Base-by-base conservation (phyloP, 225 moss, liverwort and hornwort species). In the Straminergon stramineum region DNA sequence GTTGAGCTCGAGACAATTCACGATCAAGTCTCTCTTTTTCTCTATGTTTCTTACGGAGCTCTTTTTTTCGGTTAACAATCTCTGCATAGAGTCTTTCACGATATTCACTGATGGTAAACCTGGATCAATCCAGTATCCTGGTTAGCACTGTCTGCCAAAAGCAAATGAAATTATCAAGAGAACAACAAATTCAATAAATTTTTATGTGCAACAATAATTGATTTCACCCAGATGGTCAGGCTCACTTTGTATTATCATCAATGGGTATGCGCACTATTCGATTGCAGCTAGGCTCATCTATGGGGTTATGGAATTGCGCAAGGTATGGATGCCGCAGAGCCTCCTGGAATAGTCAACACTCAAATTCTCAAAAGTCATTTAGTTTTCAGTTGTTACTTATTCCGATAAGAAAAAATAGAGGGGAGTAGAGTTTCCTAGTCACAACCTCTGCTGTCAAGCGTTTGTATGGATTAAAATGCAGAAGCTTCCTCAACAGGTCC, bases 241-340 rank as follows among this genome's bases (percentile, higher is more conserved):
- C 70, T 87, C 95, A 97, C 98, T 97, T 99, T 70, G 96, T 99
- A 22, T 99, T 99, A 67, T 97, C 98, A 91, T 99, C 98, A 88
- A 99, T 96, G n/a, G 97, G 95, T 86, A 99, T 96, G 43, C 95
- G 95, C 60, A 99, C 93, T n/a, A 93, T 89, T 75, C 97, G 96
- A 85, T 93, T 99, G 89, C 98, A 99, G 68, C 88, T 91, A 19
- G 95, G 93, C 85, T 99, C 98, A 91, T 99, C 97, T 55, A 90
- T 64, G 56, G 96, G 93, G 84, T 95, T 97, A 61, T 99, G 97
- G 91, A 99, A 99, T 83, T 97, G 98, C 31, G 95, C 95, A 82
- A 99, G 79, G 89, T 96, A 99, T 56, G 98, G 98, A 89, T 99
- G 98, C 75, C 91, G 94, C 89, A 97, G 84, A 82, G 97, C 97